A percentile compares a stretch with the other conserved stretches of the same genome.
Evolutionary conservation across 768 basidiomycete species (phyloP).

Genomic region (Gloeostereum incarnatum): DNA sequence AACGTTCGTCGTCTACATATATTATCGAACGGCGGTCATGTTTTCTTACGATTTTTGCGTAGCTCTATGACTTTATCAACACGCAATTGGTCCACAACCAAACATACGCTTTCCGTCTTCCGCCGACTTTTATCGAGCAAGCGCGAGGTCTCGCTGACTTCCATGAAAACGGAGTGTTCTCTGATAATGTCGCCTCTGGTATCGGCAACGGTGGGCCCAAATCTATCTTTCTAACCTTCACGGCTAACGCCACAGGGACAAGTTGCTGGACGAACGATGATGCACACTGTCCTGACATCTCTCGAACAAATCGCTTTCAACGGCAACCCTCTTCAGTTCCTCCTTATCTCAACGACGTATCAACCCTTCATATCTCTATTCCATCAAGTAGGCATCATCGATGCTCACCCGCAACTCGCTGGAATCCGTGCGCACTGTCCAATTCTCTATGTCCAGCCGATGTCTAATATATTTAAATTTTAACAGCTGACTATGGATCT

Average conservation of each 20-base stretch:
- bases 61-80: conserved; percentile 76
- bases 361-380: conserved; percentile 89
- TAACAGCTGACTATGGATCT: conserved; percentile 60
- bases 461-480: conserved; percentile 1
- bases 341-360: conserved; percentile 75
- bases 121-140: conserved; percentile 70
- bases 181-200: conserved; percentile 45
- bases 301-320: conserved; percentile 75
- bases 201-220: conserved; percentile 76
- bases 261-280: conserved; percentile 80
- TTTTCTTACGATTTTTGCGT: conserved; percentile 7
- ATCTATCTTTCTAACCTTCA: neutral
- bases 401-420: conserved; percentile 47
- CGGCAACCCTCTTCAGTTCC: conserved; percentile 70
- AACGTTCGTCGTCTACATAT: conserved; percentile 46
- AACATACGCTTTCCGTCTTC: conserved; percentile 70
- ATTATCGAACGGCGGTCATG: neutral
- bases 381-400: conserved; percentile 58
- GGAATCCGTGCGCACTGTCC: conserved; percentile 49
- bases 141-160: conserved; percentile 68
- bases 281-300: conserved; percentile 61
- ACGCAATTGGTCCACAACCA: conserved; percentile 74
- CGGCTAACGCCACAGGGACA: conserved; percentile 1
- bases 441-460: neutral
- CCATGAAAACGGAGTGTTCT: conserved; percentile 75